These are phyloP conservation scores for Luffa acutangula DNA, from an alignment of 306 rosid species.

Conservation along the genomic window DNA sequence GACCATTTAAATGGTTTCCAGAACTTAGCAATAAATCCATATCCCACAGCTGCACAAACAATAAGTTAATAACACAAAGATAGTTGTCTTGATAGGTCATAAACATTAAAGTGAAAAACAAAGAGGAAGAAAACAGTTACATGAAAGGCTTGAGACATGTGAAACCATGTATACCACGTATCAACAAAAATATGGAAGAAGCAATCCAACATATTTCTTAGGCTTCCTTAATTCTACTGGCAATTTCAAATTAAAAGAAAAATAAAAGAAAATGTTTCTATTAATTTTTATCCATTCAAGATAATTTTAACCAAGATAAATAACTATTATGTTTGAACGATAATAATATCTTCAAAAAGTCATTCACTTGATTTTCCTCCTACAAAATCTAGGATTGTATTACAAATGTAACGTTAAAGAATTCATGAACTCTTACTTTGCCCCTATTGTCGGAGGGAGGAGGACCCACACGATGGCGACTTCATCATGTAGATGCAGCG, in stretches of 20 bases:
- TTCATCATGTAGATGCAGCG: not conserved
- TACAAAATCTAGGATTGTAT: not conserved
- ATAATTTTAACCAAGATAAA: not conserved
- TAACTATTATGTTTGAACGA: not conserved
- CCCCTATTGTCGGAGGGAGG: not conserved
- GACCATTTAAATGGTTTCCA: not conserved
- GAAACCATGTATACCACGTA: not conserved
- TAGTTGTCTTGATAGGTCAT: not conserved
- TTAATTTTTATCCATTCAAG: not conserved
- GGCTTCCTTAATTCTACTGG: not conserved
- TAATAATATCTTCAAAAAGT: not conserved
- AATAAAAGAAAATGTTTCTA: not conserved
- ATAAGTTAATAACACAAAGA: not conserved
- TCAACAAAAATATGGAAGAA: not conserved
- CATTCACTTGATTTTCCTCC: not conserved
- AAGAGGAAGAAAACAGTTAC: not conserved
- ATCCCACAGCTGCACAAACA: slow-evolving; percentile 5
- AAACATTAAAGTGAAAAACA: not conserved
- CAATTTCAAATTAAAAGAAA: not conserved
- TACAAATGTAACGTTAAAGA: not conserved
- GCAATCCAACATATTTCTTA: not conserved
- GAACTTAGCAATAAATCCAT: slow-evolving; percentile 3
- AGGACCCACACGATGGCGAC: not conserved
- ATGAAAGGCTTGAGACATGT: not conserved
- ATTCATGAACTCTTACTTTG: not conserved